Percentiles rank a stretch among this genome's conserved stretches.
These are phyloP conservation scores for Plectranthus barbatus DNA, from an alignment of 257 asterid genomes.

Conservation along the genomic window DNA sequence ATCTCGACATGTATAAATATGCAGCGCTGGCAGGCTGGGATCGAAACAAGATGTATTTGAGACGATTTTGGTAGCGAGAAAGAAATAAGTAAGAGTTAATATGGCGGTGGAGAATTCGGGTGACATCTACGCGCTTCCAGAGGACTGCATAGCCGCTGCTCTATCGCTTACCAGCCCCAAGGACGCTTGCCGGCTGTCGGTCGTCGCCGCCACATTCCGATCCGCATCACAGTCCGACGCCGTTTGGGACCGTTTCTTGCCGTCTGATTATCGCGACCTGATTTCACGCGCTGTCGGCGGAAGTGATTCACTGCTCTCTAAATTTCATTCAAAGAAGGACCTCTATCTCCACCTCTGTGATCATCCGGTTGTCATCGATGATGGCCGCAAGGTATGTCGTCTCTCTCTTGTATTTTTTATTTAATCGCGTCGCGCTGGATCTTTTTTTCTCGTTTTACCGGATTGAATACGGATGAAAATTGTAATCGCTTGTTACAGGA, in stretches of 20 bases:
- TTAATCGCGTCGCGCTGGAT: background rate
- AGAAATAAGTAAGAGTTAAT: background rate
- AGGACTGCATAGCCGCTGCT: slow-evolving; percentile 61
- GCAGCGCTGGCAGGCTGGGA: background rate
- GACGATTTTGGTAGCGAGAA: background rate
- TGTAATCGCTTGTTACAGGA: background rate
- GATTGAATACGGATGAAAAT: background rate
- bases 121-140: slow-evolving; percentile 45
- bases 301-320: slow-evolving; percentile 10
- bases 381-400: slow-evolving; percentile 43
- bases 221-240: slow-evolving; percentile 62
- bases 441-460: background rate
- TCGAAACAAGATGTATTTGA: background rate
- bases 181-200: slow-evolving; percentile 61
- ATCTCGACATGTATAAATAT: background rate
- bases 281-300: slow-evolving; percentile 35
- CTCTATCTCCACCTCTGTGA: slow-evolving; percentile 51
- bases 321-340: slow-evolving; percentile 44
- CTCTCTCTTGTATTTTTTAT: background rate
- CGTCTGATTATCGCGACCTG: slow-evolving; percentile 54
- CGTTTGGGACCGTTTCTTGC: slow-evolving; percentile 72
- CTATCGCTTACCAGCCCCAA: slow-evolving; percentile 63
- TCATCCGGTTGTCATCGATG: slow-evolving; percentile 52
- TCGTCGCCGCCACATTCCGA: slow-evolving; percentile 46
- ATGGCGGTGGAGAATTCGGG: slow-evolving; percentile 36